Evolutionary conservation across 2,329 filamentous ascomycete species (phyloP), one percentile per base, ranked within the genome.

Genomic region (Cercospora sp.): DNA sequence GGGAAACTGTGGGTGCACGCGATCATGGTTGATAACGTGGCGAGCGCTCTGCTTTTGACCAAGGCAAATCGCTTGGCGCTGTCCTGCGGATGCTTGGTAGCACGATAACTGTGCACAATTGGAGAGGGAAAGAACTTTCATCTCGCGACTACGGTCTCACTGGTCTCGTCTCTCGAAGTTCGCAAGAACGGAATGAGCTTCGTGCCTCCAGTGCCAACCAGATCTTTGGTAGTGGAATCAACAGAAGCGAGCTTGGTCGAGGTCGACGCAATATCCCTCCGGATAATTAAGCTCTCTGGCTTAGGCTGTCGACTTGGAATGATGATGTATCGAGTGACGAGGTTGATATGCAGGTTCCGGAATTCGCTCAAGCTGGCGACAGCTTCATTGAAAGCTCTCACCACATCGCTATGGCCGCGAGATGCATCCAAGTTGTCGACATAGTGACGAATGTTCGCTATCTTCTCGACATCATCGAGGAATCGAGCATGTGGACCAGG

Each of bases 301-400:
- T 66, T 73, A 13, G 66, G 65, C 48, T 65, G 72, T 53, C 72
- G 69, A 53, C 70, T 74, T 0, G 83, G 82, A 55, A 83, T 79
- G 60, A 86, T 81, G 65, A 87, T 85, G 69, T 86, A 87, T 48
- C 83, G 76, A 1, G 84, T 82, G 1, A 86, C 85, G 26, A 87
- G 80, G 66, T 82, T 80, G 55, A 87, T 83, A 67, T 87, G 85
- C 60, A 80, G 81, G 67, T 85, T 82, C 0, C 85, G 81, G 69
- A 87, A 85, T 0, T 73, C 71, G 4, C 80, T 80, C 12, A 87
- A 75, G 9, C 81, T 78, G 59, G 80, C 74, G 0, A 85, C 79
- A 2, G 83, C 82, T 3, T 78, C 75, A 48, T 85, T 83, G 74
- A 82, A 86, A 4, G 83, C 81, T 7, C 75, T 74, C 20, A 79